Base-by-base conservation (phyloP, 257 asterid genomes). In the Anisodus tanguticus region DNA sequence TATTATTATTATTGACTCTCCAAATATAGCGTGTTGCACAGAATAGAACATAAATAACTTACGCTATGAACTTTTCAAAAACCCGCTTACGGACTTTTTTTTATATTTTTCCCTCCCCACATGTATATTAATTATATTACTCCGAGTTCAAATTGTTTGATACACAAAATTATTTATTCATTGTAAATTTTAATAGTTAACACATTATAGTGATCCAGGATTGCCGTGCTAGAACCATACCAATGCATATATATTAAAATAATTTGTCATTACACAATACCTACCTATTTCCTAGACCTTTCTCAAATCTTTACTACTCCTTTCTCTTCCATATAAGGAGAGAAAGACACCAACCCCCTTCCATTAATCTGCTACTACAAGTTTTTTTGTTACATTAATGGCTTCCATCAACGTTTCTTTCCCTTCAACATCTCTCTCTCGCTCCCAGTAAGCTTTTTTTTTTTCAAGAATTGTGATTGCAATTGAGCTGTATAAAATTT, bases 331-430 rank as follows among this genome's bases (percentile, higher is more conserved):
- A 71, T 71, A 71, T 9, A 71, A 71, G 79, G 37, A 71, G 57
- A 71, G 79, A 43, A 43, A 71, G 15, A 81, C 43, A 16, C 53
- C 55, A 79, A 79, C 15, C 35, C 70, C 70, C 35, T 31, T 9
- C 6, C 35, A 55, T 79, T 58, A 16, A 51, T 31, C 35, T 31
- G 35, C 35, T 31, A 31, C 35, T 31, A 31, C 35, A 31, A 31
- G 35, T 31, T 31, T 31, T 77, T 77, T 53, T 6, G 26, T 35
- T 5, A 15, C 22, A 47, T 47, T 54, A 31, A 95, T 93, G 98
- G 93, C 97, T 85, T 90, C 98, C 41, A 81, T 93, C 68, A 90
- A 89, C 86, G 71, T 94, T 79, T 91, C 94, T 81, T 91, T 91
- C 91, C 88, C 94, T 26, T 91, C 97, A 76, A 90, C 86, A 4